A percentile compares a stretch with the other conserved stretches of the same genome.
Conservation (phyloP, 2,329 filamentous ascomycete genomes). For the Graphilbum fragrans region DNA sequence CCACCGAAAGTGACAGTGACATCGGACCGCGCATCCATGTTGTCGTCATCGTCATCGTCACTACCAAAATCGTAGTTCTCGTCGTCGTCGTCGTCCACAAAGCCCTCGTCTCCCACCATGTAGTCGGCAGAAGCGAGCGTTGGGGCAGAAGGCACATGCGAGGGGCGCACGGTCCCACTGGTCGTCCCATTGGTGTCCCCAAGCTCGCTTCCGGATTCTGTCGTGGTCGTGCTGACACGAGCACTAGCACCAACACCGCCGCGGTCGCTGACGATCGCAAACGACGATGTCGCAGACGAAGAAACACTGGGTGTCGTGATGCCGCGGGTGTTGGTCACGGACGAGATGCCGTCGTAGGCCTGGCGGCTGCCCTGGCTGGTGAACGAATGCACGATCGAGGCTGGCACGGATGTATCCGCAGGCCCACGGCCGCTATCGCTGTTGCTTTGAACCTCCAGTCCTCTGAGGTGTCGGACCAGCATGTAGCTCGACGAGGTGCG, state of each 20-base stretch:
- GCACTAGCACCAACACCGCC: too few species aligned
- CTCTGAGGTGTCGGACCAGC: conserved; percentile 1
- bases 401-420: too few species aligned
- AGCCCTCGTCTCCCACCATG: conserved; percentile 1
- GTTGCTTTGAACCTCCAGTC: background rate
- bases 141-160: background rate
- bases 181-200: too few species aligned
- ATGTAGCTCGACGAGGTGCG: background rate
- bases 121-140: background rate
- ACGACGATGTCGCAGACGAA: background rate
- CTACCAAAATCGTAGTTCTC: conserved; percentile 3
- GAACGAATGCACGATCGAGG: background rate
- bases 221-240: too few species aligned
- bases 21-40: conserved; percentile 5
- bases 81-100: conserved; percentile 1
- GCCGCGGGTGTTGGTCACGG: background rate
- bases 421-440: background rate
- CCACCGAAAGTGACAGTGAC: conserved; percentile 11
- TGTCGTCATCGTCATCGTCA: conserved; percentile 11
- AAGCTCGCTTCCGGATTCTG: too few species aligned
- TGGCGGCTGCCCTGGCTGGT: conserved; percentile 1
- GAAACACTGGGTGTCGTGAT: background rate
- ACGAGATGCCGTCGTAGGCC: conserved; percentile 3
- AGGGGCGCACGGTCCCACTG: too few species aligned
- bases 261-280: conserved; percentile 2